These are phyloP conservation scores for Stachybotrys chartarum DNA, from an alignment of 2,329 filamentous ascomycete species.

Conservation along the genomic window DNA sequence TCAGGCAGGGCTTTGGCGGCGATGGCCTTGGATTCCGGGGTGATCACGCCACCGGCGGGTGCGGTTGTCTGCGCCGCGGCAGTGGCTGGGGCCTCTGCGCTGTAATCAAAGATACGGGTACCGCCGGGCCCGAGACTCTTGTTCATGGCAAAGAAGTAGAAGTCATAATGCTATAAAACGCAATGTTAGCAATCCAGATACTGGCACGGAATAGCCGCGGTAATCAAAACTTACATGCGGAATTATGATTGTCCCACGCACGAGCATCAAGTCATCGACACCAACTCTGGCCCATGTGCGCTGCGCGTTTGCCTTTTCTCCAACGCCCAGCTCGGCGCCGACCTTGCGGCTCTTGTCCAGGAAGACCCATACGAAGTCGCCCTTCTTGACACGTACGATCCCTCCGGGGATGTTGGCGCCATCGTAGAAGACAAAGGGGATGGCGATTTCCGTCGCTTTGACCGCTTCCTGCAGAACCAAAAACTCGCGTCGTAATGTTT, in stretches of 20 bases:
- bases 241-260: slow-evolving; percentile 83
- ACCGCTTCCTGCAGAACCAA: slow-evolving; percentile 75
- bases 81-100: slow-evolving; percentile 36
- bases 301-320: slow-evolving; percentile 56
- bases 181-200: slow-evolving; percentile 8
- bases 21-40: slow-evolving; percentile 27
- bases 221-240: slow-evolving; percentile 66
- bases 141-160: slow-evolving; percentile 95
- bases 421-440: slow-evolving; percentile 97
- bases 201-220: neutral
- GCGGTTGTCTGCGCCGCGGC: slow-evolving; percentile 1
- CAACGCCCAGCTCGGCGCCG: slow-evolving; percentile 73
- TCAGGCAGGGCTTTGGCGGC: slow-evolving; percentile 33
- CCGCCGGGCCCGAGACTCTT: slow-evolving; percentile 69
- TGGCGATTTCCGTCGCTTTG: slow-evolving; percentile 79
- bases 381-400: slow-evolving; percentile 81
- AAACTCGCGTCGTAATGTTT: slow-evolving; percentile 77
- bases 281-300: slow-evolving; percentile 89
- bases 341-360: slow-evolving; percentile 87
- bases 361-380: slow-evolving; percentile 88
- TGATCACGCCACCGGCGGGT: slow-evolving; percentile 17
- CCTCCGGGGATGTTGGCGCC: slow-evolving; percentile 85
- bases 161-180: slow-evolving; percentile 74
- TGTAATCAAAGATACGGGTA: slow-evolving; percentile 69
- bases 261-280: slow-evolving; percentile 92